These are phyloP conservation scores for Hibiscus tridactylites DNA, from an alignment of 345 rosid genomes.

Conservation along the genomic window DNA sequence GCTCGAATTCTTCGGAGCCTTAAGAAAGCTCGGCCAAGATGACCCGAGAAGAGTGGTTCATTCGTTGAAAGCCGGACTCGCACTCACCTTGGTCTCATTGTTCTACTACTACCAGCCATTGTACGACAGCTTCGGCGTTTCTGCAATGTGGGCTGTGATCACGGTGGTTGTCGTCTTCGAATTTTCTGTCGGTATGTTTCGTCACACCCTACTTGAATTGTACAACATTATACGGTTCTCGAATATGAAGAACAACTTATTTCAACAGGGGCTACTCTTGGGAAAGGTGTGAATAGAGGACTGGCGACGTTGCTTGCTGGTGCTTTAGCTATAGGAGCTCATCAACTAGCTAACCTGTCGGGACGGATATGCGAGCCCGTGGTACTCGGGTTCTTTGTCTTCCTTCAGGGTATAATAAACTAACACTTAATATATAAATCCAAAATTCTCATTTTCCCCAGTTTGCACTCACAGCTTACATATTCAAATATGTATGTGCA, in stretches of 20 bases:
- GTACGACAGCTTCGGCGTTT: constrained; percentile 50
- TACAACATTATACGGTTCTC: neutral
- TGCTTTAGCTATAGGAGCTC: constrained; percentile 57
- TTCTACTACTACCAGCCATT: constrained; percentile 56
- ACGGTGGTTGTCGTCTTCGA: constrained; percentile 31
- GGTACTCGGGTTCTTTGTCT: constrained; percentile 55
- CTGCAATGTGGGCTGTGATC: constrained; percentile 81
- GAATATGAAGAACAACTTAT: neutral
- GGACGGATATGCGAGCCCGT: constrained; percentile 60
- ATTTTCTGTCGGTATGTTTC: constrained; percentile 59
- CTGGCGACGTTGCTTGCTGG: constrained; percentile 61
- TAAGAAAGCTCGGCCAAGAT: constrained; percentile 43
- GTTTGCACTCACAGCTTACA: neutral
- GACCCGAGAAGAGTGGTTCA: constrained; percentile 65
- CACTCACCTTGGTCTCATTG: constrained; percentile 52
- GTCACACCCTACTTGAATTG: neutral
- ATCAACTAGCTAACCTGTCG: constrained; percentile 45
- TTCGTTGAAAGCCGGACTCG: constrained; percentile 65
- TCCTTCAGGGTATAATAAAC: constrained; percentile 38
- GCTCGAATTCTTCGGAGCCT: constrained; percentile 12
- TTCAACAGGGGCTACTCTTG: constrained; percentile 40
- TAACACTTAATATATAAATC: neutral
- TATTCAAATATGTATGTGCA: constrained; percentile 13
- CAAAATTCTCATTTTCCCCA: neutral
- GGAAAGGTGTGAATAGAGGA: constrained; percentile 63